These are phyloP conservation scores for Teunomyces panamensis DNA, from an alignment of 805 yeast genomes.

Conservation along the genomic window DNA sequence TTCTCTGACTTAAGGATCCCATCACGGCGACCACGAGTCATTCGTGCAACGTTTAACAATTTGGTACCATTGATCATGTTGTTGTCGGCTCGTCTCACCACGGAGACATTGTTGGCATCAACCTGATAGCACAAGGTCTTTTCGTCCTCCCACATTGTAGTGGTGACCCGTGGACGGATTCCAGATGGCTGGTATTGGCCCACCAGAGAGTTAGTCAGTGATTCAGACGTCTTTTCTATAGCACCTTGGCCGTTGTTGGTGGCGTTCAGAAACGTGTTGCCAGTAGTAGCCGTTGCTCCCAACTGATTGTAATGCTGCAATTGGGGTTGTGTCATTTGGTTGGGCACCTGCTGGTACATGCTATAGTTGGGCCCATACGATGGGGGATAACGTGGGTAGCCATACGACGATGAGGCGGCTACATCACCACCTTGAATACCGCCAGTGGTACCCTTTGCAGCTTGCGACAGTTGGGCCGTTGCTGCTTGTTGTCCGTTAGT, in stretches of 20 bases:
- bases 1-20: conserved; percentile 79
- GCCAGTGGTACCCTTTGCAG: neutral
- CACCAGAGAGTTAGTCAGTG: conserved; percentile 27
- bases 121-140: conserved; percentile 82
- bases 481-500: conserved; percentile 1
- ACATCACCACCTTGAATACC: conserved; percentile 11
- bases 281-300: conserved; percentile 12
- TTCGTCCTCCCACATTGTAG: conserved; percentile 91
- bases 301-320: conserved; percentile 22
- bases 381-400: conserved; percentile 28
- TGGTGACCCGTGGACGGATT: conserved; percentile 63
- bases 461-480: neutral
- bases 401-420: conserved; percentile 6
- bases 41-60: conserved; percentile 76
- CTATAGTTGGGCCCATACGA: conserved; percentile 20
- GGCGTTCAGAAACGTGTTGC: conserved; percentile 10
- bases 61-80: conserved; percentile 86
- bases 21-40: conserved; percentile 85
- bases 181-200: conserved; percentile 48
- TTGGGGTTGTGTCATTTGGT: conserved; percentile 26
- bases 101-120: conserved; percentile 76
- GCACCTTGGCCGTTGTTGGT: conserved; percentile 9
- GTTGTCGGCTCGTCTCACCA: conserved; percentile 80
- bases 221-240: conserved; percentile 18
- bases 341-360: conserved; percentile 21